Percentiles rank a stretch among this genome's conserved stretches.
Evolutionary conservation across 2,329 filamentous ascomycete species (phyloP).

Genomic region (Apiospora arundinis): DNA sequence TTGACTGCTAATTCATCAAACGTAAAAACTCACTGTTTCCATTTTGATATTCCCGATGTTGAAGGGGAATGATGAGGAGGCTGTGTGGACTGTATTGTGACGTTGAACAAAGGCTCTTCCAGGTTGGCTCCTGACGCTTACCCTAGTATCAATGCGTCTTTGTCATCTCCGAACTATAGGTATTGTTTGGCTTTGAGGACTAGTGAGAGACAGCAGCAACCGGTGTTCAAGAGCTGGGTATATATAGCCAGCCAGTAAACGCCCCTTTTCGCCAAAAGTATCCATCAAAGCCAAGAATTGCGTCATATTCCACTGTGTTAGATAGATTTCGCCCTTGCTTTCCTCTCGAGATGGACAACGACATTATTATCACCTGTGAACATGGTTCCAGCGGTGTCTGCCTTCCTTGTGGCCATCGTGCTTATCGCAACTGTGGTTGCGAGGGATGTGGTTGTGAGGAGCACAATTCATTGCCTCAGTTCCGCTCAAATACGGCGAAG

Average conservation of each 20-base stretch:
- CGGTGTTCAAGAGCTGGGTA: not conserved
- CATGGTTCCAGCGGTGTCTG: too few relatives aligned
- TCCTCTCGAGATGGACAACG: not conserved
- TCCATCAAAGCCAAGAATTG: too few relatives aligned
- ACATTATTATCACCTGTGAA: not conserved
- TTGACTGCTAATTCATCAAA: constrained; percentile 29
- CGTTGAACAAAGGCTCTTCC: not conserved
- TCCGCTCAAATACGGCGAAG: too few relatives aligned
- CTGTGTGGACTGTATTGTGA: not conserved
- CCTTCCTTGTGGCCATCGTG: too few relatives aligned
- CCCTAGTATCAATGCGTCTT: not conserved
- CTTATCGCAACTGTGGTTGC: too few relatives aligned
- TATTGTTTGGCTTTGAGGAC: not conserved
- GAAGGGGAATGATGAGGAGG: not conserved
- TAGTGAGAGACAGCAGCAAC: not conserved
- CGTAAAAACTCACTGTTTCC: constrained; percentile 2
- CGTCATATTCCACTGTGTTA: too few relatives aligned
- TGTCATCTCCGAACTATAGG: not conserved
- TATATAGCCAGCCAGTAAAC: not conserved
- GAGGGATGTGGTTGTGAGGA: too few relatives aligned
- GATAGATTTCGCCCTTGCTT: too few relatives aligned
- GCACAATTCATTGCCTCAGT: too few relatives aligned
- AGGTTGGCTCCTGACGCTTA: too few relatives aligned
- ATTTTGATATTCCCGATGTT: not conserved
- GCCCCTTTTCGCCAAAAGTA: not conserved